phyloP scores from a whole-genome alignment of 495 filamentous ascomycete genomes.

The Xylaria intraflava region DNA sequence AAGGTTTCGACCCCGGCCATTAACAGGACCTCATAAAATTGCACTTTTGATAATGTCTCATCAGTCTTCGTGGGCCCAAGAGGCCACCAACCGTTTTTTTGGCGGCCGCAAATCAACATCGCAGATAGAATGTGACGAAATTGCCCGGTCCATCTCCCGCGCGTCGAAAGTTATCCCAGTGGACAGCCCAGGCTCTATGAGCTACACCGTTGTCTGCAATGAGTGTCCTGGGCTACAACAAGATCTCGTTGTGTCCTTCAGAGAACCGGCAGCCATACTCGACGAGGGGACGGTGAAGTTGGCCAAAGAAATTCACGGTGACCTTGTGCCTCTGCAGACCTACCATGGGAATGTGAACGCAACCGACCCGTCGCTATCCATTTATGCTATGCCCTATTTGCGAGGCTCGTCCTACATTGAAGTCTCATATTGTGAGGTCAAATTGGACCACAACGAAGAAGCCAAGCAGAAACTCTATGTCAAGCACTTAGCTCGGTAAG shows the following conservation, averaged over 20 bases:
- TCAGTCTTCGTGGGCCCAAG: slow-evolving; percentile 5
- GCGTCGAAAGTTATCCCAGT: slow-evolving; percentile 18
- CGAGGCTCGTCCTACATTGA: slow-evolving; percentile 26
- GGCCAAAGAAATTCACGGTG: slow-evolving; percentile 24
- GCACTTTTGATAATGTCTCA: slow-evolving; percentile 6
- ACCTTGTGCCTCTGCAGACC: slow-evolving; percentile 21
- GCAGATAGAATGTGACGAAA: slow-evolving; percentile 21
- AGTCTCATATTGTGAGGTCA: slow-evolving; percentile 17
- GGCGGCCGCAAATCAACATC: slow-evolving; percentile 18
- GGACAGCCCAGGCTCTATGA: slow-evolving; percentile 24
- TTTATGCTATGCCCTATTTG: slow-evolving; percentile 28
- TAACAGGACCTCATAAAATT: not conserved
- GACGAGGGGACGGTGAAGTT: slow-evolving; percentile 14
- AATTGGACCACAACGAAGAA: slow-evolving; percentile 21
- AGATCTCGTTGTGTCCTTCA: slow-evolving; percentile 24
- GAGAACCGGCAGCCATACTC: slow-evolving; percentile 17
- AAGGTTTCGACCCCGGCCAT: not conserved
- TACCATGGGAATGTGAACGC: slow-evolving; percentile 20
- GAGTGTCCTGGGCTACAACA: slow-evolving; percentile 11
- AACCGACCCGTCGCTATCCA: slow-evolving; percentile 23
- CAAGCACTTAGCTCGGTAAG: slow-evolving; percentile 19
- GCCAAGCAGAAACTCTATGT: slow-evolving; percentile 18
- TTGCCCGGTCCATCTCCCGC: slow-evolving; percentile 23
- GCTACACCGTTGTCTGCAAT: slow-evolving; percentile 27
- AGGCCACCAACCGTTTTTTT: slow-evolving; percentile 22